Conservation (phyloP, 2,329 filamentous ascomycete genomes). For the Graphium sp. region DNA sequence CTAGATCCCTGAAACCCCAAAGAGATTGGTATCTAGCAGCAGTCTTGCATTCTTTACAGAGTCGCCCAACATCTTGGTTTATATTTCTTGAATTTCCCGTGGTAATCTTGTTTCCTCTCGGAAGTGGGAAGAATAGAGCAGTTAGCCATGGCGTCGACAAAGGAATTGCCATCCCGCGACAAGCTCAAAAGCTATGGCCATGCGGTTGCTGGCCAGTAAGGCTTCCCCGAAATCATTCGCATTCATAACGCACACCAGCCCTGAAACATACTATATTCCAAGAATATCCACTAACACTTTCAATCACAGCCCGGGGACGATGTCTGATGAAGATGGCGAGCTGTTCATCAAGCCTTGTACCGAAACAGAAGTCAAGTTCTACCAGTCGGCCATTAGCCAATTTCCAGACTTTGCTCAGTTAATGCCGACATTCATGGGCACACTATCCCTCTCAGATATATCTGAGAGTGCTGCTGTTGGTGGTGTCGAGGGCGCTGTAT, state of each 20-base stretch:
- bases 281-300: constrained; percentile 7
- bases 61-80: neutral
- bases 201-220: constrained; percentile 75
- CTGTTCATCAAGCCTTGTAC: constrained; percentile 94
- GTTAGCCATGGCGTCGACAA: constrained; percentile 1
- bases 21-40: neutral
- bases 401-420: constrained; percentile 62
- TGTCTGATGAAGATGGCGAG: constrained; percentile 67
- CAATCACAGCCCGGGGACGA: constrained; percentile 61
- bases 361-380: constrained; percentile 71
- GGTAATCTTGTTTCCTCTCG: neutral
- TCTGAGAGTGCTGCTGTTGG: constrained; percentile 16
- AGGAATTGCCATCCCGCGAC: constrained; percentile 8
- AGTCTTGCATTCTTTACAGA: neutral
- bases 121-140: neutral
- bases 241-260: neutral
- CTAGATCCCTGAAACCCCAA: too few species aligned
- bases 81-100: neutral
- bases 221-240: constrained; percentile 9
- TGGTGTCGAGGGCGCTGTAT: constrained; percentile 19
- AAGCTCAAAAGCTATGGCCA: constrained; percentile 39
- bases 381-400: constrained; percentile 49
- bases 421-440: constrained; percentile 77
- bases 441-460: constrained; percentile 48
- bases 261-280: neutral